Evolutionary conservation across 352 stramenopile species (phyloP), one percentile per base, ranked within the genome.

Genomic region (Halophytophthora polymorphica): DNA sequence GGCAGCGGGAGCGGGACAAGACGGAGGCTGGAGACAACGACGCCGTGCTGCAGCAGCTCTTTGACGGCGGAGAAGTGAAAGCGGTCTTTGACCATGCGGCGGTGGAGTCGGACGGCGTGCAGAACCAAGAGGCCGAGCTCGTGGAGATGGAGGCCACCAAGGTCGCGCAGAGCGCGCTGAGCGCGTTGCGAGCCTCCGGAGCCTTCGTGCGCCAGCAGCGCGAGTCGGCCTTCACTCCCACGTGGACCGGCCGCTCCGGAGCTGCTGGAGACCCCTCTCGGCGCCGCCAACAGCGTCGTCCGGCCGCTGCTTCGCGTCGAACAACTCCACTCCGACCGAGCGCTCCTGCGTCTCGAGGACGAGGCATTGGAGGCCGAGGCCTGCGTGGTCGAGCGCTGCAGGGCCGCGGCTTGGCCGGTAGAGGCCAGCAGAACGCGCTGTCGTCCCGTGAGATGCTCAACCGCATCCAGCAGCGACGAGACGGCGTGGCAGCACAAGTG

Each of bases 71-170:
- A 12, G 65, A 78, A n/a, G 70, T 98, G n/a, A 86, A 83, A 21
- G 90, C 86, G 6, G 85, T 98, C n/a, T 98, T 98, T 73, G 94
- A 98, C 61, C 95, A 98, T 56, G 90, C 97, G 41, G 84, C 87
- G 19, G 83, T 98, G 18, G 94, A 98, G 56, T 83, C 73, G 11
- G 77, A 95, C 50, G 83, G 80, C 6, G 61, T 91, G 13, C 77
- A 90, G 56, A 91, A 90, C 47, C 90, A 96, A 65, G 93, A 97
- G 61, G 80, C 85, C 28, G 75, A 90, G 40, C 68, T 96, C 49
- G 95, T 98, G 63, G 91, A 98, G 61, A 89, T 97, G 50, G 83
- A 97, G 58, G 90, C 91, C 19, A 87, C 69, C 21, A 95, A 93
- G 56, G 88, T 97, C 38, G 92, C 94, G 2, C 64, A 86, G 49